Conservation (phyloP, 225 moss, liverwort and hornwort species). For the Lunularia cruciata region DNA sequence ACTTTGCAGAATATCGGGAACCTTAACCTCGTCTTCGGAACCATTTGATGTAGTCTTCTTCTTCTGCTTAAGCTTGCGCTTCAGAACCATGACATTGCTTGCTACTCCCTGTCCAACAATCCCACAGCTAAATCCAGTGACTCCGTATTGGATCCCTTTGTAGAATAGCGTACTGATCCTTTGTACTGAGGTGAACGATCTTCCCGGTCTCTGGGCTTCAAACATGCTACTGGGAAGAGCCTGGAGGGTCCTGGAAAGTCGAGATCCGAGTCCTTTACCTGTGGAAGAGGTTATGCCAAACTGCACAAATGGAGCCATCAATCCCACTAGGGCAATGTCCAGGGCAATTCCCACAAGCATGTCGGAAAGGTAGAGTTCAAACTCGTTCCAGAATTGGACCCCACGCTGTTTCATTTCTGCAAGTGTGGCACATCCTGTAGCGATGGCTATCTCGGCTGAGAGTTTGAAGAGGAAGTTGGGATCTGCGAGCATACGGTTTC, state of each 20-base stretch:
- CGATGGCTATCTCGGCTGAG: constrained; percentile 55
- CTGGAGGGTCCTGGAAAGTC: constrained; percentile 56
- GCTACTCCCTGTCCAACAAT: constrained; percentile 64
- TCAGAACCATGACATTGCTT: constrained; percentile 64
- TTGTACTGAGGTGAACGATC: constrained; percentile 49
- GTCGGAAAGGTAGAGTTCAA: constrained; percentile 69
- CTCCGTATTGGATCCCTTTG: constrained; percentile 58
- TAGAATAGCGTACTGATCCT: constrained; percentile 50
- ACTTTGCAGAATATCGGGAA: constrained; percentile 58
- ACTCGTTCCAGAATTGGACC: constrained; percentile 69
- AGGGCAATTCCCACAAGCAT: constrained; percentile 65
- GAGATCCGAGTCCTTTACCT: constrained; percentile 36
- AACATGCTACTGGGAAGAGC: constrained; percentile 67
- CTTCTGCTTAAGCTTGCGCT: constrained; percentile 14
- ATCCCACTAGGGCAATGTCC: constrained; percentile 60
- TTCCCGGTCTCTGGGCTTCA: constrained; percentile 57
- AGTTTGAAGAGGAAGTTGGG: constrained; percentile 58
- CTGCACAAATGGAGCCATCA: constrained; percentile 57
- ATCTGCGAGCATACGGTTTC: constrained; percentile 60
- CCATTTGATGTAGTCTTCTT: not conserved
- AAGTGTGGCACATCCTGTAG: constrained; percentile 61
- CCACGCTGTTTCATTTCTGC: constrained; percentile 67
- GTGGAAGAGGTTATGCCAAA: constrained; percentile 16
- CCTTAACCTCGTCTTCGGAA: constrained; percentile 50
- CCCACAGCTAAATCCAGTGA: constrained; percentile 58